Evolutionary conservation across 306 rosid species (phyloP).

Genomic region (Rosa persica): DNA sequence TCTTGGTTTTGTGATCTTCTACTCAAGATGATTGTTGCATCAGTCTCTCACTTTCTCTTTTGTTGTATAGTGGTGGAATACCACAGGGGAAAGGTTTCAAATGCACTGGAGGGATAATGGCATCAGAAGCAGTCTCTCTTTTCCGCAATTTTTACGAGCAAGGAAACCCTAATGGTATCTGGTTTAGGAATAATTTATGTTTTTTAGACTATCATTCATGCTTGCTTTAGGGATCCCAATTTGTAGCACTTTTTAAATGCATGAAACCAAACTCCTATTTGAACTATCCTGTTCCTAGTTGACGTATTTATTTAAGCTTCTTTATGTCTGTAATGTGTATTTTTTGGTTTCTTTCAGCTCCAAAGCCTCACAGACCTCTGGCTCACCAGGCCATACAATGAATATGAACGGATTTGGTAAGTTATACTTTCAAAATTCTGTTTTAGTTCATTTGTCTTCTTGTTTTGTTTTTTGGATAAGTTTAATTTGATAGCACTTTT

Average conservation of each 20-base stretch:
- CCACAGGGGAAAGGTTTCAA: slow-evolving; percentile 54
- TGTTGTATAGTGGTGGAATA: slow-evolving; percentile 39
- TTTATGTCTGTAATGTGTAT: background rate
- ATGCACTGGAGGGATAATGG: slow-evolving; percentile 87
- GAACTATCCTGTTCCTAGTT: background rate
- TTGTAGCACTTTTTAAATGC: background rate
- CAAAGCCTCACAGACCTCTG: slow-evolving; percentile 82
- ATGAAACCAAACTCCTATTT: background rate
- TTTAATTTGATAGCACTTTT: background rate
- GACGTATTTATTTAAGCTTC: background rate
- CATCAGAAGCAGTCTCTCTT: slow-evolving; percentile 81
- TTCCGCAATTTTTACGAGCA: slow-evolving; percentile 80
- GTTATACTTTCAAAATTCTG: background rate
- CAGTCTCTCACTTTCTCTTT: slow-evolving; percentile 16
- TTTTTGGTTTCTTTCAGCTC: slow-evolving; percentile 60
- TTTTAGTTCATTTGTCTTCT: background rate
- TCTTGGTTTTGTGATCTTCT: background rate
- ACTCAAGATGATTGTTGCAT: background rate
- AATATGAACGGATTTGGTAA: slow-evolving; percentile 9
- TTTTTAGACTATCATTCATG: background rate
- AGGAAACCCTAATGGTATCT: slow-evolving; percentile 91
- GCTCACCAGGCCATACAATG: slow-evolving; percentile 30
- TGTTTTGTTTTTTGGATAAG: background rate
- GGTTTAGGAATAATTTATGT: slow-evolving; percentile 5
- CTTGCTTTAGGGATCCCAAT: background rate